Evolutionary conservation across 352 stramenopile genomes (phyloP).

Genomic region (Pythium biforme): DNA sequence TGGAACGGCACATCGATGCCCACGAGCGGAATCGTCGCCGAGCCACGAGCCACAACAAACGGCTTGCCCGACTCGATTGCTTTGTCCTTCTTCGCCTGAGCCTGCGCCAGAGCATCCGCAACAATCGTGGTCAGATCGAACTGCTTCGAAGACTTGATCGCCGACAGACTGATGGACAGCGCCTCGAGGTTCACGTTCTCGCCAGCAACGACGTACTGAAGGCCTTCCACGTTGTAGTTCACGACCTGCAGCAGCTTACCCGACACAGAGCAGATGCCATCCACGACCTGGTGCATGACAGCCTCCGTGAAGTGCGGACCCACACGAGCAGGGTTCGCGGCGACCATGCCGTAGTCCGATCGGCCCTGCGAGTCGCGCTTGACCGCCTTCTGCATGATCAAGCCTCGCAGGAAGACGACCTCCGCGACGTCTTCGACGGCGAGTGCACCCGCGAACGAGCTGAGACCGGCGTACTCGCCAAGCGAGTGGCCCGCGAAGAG

Average conservation of each 20-base stretch:
- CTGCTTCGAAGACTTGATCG: conserved; percentile 32
- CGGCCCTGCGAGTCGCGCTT: conserved; percentile 46
- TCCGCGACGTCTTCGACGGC: conserved; percentile 75
- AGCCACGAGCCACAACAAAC: conserved; percentile 59
- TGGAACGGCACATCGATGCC: conserved; percentile 91
- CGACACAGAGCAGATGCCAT: conserved; percentile 54
- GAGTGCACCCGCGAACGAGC: conserved; percentile 69
- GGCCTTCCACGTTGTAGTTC: conserved; percentile 86
- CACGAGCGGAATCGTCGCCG: conserved; percentile 84
- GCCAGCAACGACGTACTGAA: conserved; percentile 85
- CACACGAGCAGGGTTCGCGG: conserved; percentile 75
- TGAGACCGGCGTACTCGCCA: conserved; percentile 84
- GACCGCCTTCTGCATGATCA: conserved; percentile 39
- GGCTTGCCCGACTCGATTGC: conserved; percentile 46
- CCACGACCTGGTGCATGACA: conserved; percentile 67
- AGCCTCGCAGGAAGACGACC: conserved; percentile 80
- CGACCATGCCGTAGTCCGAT: conserved; percentile 89
- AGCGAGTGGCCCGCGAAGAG: conserved; percentile 88
- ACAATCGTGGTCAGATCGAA: conserved; percentile 56
- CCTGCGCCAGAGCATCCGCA: conserved; percentile 52
- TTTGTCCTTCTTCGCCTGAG: conserved; percentile 60
- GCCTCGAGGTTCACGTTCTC: conserved; percentile 83
- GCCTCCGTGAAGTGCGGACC: conserved; percentile 69
- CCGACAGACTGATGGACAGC: conserved; percentile 61
- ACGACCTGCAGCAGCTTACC: conserved; percentile 83